Evolutionary conservation across 140 eudicot genomes (phyloP).

Genomic region (Ambrosia hybrid): DNA sequence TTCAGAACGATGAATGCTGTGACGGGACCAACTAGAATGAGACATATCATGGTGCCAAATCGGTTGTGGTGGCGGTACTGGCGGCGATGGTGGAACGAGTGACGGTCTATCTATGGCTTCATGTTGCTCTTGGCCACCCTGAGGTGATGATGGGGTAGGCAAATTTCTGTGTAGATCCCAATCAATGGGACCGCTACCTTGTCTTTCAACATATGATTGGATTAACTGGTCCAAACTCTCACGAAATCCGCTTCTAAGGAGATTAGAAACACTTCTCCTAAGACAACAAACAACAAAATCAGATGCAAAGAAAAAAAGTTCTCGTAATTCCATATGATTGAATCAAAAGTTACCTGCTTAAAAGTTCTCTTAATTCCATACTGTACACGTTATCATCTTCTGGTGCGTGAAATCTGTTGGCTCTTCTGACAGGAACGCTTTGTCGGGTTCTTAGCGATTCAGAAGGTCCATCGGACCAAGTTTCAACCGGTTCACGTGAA

Average conservation of each 20-base stretch:
- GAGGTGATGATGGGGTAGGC: slow-evolving; percentile 57
- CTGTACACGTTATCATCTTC: slow-evolving; percentile 91
- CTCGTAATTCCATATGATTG: no score
- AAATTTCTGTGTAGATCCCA: slow-evolving; percentile 85
- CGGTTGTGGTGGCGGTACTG: slow-evolving; percentile 91
- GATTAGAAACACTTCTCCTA: slow-evolving; percentile 29
- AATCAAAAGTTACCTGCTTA: slow-evolving; percentile 61
- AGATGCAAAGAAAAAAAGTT: neutral
- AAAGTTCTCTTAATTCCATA: slow-evolving; percentile 95
- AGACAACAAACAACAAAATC: no score
- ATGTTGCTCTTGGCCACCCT: slow-evolving; percentile 43
- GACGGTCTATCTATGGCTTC: slow-evolving; percentile 58
- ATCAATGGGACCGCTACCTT: slow-evolving; percentile 62
- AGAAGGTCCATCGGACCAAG: slow-evolving; percentile 62
- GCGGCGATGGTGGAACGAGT: slow-evolving; percentile 64
- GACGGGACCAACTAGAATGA: slow-evolving; percentile 83
- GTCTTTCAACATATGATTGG: slow-evolving; percentile 90
- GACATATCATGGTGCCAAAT: slow-evolving; percentile 79
- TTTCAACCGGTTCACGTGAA: slow-evolving; percentile 27
- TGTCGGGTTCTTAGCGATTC: slow-evolving; percentile 58
- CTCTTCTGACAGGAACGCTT: slow-evolving; percentile 16
- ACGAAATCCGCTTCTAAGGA: slow-evolving; percentile 91
- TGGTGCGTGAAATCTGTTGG: neutral
- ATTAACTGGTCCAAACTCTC: slow-evolving; percentile 87
- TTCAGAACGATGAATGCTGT: slow-evolving; percentile 76